Evolutionary conservation across 345 rosid species (phyloP), one percentile per base, ranked within the genome.

Genomic region (Cardamine resedifolia): DNA sequence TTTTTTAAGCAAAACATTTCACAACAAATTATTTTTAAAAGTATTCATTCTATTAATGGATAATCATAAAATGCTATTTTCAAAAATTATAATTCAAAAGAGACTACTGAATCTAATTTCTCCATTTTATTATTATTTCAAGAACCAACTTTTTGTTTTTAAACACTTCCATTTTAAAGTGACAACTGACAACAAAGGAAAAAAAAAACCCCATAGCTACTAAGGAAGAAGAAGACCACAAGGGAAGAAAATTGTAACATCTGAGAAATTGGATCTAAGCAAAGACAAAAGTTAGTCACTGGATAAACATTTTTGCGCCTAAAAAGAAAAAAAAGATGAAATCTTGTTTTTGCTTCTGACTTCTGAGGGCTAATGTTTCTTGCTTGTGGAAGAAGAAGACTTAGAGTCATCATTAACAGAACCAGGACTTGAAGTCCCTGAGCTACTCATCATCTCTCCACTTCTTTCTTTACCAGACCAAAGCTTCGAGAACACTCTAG

Each of bases 341-440:
- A 47, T 19, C 23, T 41, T 53, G 18, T 64, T 62, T 39, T 24
- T 56, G 27, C 43, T 58, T 58, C 48, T 36, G 18, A 7, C 6
- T 10, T 1, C 44, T 23, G 24, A 20, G 20, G 20, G 21, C 58
- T 77, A 78, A 72, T 45, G 77, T 75, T 89, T 88, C 56, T 73
- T 78, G n/a, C 55, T 78, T 72, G 87, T 85, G 10, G 97, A 86
- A 14, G 90, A 90, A 44, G 91, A 88, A 18, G 90, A 90, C 41
- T 88, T 89, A 2, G 81, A 85, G 52, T 90, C 96, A 39, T 81
- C 94, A 1, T 85, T 89, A 23, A 79, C 67, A 21, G 96, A 92
- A 41, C 93, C 86, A 3, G 87, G 92, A 69, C 92, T 88, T 31
- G 97, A 88, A 59, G 92, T 85, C 58, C 89, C 96, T 0, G 89